Base-by-base conservation (phyloP, 805 yeast species). In the Candida arabinofermentans region DNA sequence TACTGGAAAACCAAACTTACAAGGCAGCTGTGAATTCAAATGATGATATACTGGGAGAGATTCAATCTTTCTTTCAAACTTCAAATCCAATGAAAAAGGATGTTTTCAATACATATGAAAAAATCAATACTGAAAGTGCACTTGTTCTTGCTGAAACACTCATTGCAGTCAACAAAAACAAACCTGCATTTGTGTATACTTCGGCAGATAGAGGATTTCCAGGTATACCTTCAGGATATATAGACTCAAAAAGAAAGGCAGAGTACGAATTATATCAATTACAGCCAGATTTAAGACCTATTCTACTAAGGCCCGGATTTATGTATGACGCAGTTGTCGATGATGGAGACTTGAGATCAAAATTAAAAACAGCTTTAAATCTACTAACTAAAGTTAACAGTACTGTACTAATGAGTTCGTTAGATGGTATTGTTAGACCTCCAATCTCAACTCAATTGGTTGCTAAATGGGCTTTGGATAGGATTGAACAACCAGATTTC, bases 141-240 rank as follows among this genome's bases (percentile, higher is more conserved):
- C 59, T 81, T 6, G 58, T 75, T 2, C 61, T 84, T 16, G 90
- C 88, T 0, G 75, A 76, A 36, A 68, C 82, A 0, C 74, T 77
- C n/a, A 47, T 48, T 12, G 59, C 51, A 27, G 50, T 32, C 13
- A 46, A 47, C 46, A 40, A 46, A 34, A 43, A 36, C 33, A 46
- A 47, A 17, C 43, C 62, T 17, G 64, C 77, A 8, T 82, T 83
- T 55, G 87, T 84, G 0, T 89, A 86, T 54, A 72, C 89, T 2
- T 86, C 95, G 0, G 96, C 96, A 1, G 95, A 86, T 51, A 64
- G 70, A 37, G 81, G 82, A 40, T 75, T 78, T 39, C 88, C 90
- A 0, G 62, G 82, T 18, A 64, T 85, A 5, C 91, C 93, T 1
- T 54, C 65, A 0, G 89, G 83, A 1, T 89, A 89, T 59, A 77